These are phyloP conservation scores for Pholiota microspora DNA, from an alignment of 768 basidiomycete genomes.

Conservation along the genomic window DNA sequence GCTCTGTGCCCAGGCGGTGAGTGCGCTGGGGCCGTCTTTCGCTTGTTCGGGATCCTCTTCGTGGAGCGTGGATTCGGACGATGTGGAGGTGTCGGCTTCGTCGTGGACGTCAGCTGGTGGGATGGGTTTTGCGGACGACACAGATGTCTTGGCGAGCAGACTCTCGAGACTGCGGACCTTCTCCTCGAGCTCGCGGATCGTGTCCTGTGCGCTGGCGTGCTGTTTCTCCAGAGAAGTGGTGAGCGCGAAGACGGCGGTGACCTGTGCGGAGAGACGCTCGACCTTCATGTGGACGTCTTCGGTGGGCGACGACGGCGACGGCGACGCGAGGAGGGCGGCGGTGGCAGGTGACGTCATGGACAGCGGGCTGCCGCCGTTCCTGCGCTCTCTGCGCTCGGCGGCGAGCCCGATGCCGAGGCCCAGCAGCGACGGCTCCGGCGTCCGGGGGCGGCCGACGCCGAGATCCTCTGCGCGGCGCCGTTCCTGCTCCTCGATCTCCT, in stretches of 20 bases:
- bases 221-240: conserved; percentile 74
- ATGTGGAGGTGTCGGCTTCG: background rate
- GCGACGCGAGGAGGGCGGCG: too few species aligned
- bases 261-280: conserved; percentile 66
- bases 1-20: conserved; percentile 71
- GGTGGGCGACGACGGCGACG: conserved; percentile 2
- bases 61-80: background rate
- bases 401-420: conserved; percentile 20
- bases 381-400: background rate
- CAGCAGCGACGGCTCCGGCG: conserved; percentile 69
- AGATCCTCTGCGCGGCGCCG: conserved; percentile 31
- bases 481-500: conserved; percentile 20
- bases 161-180: conserved; percentile 72
- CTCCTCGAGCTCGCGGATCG: conserved; percentile 63
- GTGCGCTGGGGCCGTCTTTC: conserved; percentile 41
- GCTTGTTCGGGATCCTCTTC: background rate
- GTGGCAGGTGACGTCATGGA: conserved; percentile 4
- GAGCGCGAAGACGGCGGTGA: conserved; percentile 73
- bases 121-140: background rate
- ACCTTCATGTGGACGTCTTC: conserved; percentile 56
- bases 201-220: conserved; percentile 73
- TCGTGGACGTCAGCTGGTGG: background rate
- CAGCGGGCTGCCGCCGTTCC: background rate
- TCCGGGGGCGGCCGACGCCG: conserved; percentile 62
- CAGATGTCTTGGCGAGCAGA: conserved; percentile 42